A percentile compares a stretch with the other conserved stretches of the same genome.
Evolutionary conservation across 805 yeast species (phyloP).

Genomic region (Candida namnaoensis): DNA sequence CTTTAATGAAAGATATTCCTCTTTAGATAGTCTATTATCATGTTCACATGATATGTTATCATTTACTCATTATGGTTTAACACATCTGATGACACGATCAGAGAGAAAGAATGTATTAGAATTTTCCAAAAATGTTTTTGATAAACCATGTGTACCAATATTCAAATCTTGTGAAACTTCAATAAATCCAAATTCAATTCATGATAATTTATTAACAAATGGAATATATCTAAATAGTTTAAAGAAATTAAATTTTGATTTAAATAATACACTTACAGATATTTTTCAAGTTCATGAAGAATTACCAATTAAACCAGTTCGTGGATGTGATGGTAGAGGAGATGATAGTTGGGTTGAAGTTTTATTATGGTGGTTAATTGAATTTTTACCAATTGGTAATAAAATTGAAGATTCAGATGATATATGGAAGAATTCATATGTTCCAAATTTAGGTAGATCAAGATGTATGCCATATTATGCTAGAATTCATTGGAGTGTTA

Average conservation of each 20-base stretch:
- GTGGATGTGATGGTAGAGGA: slow-evolving; percentile 31
- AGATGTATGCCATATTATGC: slow-evolving; percentile 41
- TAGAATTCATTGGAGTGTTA: slow-evolving; percentile 55
- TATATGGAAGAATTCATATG: slow-evolving; percentile 38
- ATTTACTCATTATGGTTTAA: slow-evolving; percentile 10
- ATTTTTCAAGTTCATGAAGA: slow-evolving; percentile 6
- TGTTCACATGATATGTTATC: slow-evolving; percentile 43
- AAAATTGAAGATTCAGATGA: slow-evolving; percentile 38
- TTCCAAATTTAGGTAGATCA: slow-evolving; percentile 49
- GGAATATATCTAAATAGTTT: slow-evolving; percentile 10
- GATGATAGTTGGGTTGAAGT: slow-evolving; percentile 16
- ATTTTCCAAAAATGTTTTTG: slow-evolving; percentile 3
- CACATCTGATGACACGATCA: slow-evolving; percentile 4
- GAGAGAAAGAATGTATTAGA: slow-evolving; percentile 6
- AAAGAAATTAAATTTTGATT: slow-evolving; percentile 6
- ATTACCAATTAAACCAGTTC: slow-evolving; percentile 16
- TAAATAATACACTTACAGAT: slow-evolving; percentile 1
- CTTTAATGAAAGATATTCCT: slow-evolving; percentile 30
- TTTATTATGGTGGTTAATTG: slow-evolving; percentile 54
- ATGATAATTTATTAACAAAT: slow-evolving; percentile 7
- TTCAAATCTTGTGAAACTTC: slow-evolving; percentile 6
- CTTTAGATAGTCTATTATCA: slow-evolving; percentile 33
- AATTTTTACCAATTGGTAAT: slow-evolving; percentile 49
- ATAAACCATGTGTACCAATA: slow-evolving; percentile 3
- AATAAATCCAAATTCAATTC: neutral